A percentile compares a stretch with the other conserved stretches of the same genome.
These are phyloP conservation scores for Monosporascus sp. DNA, from an alignment of 2,329 filamentous ascomycete species.

Conservation along the genomic window DNA sequence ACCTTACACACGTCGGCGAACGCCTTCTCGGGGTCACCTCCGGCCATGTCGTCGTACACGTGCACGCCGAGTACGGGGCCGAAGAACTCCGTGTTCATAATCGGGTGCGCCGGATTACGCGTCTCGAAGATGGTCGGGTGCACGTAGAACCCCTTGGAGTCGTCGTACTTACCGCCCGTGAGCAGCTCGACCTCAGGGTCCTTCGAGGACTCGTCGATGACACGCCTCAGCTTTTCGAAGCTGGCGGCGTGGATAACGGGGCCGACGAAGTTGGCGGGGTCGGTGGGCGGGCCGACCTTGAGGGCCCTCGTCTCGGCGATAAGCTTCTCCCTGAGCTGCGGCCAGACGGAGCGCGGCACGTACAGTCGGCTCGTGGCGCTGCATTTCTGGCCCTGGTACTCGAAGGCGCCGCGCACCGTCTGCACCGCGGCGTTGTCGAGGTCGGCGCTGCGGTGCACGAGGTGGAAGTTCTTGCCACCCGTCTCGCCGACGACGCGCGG, in stretches of 20 bases:
- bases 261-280: conserved; percentile 76
- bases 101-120: conserved; percentile 61
- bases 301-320: conserved; percentile 64
- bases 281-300: conserved; percentile 62
- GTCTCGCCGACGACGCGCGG: conserved; percentile 88
- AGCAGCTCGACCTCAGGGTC: conserved; percentile 69
- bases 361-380: conserved; percentile 78
- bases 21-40: conserved; percentile 40
- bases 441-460: conserved; percentile 73
- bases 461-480: conserved; percentile 89
- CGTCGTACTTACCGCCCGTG: conserved; percentile 71
- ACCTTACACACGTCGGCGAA: conserved; percentile 56
- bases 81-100: conserved; percentile 11
- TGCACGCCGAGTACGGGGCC: conserved; percentile 71
- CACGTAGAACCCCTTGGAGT: conserved; percentile 75
- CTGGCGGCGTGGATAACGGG: conserved; percentile 79
- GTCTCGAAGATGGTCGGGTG: conserved; percentile 78
- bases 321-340: conserved; percentile 63
- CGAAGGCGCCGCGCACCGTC: conserved; percentile 81
- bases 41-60: conserved; percentile 66
- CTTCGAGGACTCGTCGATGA: conserved; percentile 74
- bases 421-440: conserved; percentile 73
- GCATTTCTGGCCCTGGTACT: conserved; percentile 91
- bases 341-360: conserved; percentile 69
- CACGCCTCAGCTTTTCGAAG: conserved; percentile 73